Conservation (phyloP, 768 basidiomycete species). For the Sarcodon aspratus region DNA sequence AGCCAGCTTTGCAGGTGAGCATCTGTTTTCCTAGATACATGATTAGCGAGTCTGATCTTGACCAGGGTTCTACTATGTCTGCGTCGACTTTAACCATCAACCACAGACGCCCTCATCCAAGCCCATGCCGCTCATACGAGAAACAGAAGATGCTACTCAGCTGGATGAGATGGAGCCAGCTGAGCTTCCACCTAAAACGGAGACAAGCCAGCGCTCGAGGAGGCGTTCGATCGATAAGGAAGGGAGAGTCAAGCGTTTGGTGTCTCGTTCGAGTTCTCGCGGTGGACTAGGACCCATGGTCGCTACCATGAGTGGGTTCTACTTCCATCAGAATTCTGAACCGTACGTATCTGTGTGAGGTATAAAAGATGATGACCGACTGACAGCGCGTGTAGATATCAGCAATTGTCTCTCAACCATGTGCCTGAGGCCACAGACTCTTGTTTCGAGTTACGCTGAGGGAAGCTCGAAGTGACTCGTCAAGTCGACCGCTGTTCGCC, state of each 20-base stretch:
- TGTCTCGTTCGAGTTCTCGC: slow-evolving; percentile 34
- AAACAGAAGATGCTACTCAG: slow-evolving; percentile 3
- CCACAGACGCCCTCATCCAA: slow-evolving; percentile 6
- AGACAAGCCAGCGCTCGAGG: background rate
- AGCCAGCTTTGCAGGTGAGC: slow-evolving; percentile 86
- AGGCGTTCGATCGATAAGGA: slow-evolving; percentile 4
- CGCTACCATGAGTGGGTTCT: slow-evolving; percentile 83
- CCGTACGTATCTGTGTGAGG: slow-evolving; percentile 44
- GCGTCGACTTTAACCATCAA: slow-evolving; percentile 81
- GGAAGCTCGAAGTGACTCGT: too few relatives aligned
- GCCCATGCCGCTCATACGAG: slow-evolving; percentile 23
- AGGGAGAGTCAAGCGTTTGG: slow-evolving; percentile 21
- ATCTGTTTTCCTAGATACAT: slow-evolving; percentile 1
- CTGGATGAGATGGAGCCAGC: background rate
- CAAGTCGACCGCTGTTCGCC: too few relatives aligned
- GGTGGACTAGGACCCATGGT: slow-evolving; percentile 34
- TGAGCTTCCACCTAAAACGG: background rate
- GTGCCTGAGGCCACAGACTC: slow-evolving; percentile 63
- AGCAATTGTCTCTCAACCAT: slow-evolving; percentile 77
- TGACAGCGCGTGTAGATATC: slow-evolving; percentile 46
- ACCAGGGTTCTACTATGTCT: slow-evolving; percentile 88
- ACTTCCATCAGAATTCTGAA: slow-evolving; percentile 88
- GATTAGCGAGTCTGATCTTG: background rate
- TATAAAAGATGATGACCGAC: background rate
- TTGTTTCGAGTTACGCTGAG: slow-evolving; percentile 77